Evolutionary conservation across 1,284 basidiomycete genomes (phyloP), one percentile per base, ranked within the genome.

Genomic region (Mycena citricolor): DNA sequence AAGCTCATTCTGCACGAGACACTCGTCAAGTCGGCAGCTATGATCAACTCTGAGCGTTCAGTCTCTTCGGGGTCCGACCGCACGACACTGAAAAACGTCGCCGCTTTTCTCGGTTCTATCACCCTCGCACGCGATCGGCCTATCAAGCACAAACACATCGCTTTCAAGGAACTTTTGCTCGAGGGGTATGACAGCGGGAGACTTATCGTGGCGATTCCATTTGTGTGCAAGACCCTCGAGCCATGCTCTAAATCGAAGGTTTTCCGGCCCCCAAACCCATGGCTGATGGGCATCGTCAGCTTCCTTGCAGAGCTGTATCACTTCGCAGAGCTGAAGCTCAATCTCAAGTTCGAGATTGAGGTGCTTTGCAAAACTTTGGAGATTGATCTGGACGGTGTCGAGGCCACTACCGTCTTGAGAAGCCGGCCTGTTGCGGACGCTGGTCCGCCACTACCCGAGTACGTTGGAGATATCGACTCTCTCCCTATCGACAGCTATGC

Each of bases 341-440:
- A 98, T 63, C 77, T 95, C 63, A 99, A 98, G 66, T 99, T 99
- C 60, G 97, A 99, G 69, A 99, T 99, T 54, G 97, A 99, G 67
- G 87, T 98, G 23, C 72, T 99, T 8, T 99, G 95, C 77, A 95
- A 94, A 66, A 82, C 83, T 32, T 80, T 99, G 24, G 85, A 89
- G 24, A 81, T 99, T 54, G 86, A 95, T 60, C 78, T 99, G 32
- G 90, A 90, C 61, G 69, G 84, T 10, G 75, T 99, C 32, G 90
- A 97, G 61, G 85, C 91, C 2, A 88, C 92, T 6, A 84, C 79
- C 7, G 79, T 95, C 48, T 72, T 99, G 20, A 81, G 90, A 48
- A 89, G 74, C 50, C 70, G 86, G 6, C 81, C 83, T 28, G 57
- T 81, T 5, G 58, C 69, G 5, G 80, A 83, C 56, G 62, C 74